These are phyloP conservation scores for Hymenoscyphus linearis DNA, from an alignment of 2,329 filamentous ascomycete species.

Conservation along the genomic window DNA sequence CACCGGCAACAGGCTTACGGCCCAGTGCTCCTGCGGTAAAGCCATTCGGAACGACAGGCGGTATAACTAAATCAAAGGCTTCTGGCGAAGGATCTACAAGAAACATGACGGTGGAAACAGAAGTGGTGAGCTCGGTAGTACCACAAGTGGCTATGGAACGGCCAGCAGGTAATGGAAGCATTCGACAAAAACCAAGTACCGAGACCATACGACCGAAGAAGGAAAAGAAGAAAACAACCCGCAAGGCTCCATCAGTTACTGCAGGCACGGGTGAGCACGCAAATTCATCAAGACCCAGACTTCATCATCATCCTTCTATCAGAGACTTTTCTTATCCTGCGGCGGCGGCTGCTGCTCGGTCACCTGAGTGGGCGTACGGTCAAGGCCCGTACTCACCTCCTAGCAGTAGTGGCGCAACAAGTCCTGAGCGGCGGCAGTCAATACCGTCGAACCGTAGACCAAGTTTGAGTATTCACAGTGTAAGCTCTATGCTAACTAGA, in stretches of 20 bases:
- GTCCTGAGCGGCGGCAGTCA: slow-evolving; percentile 24
- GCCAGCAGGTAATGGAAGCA: slow-evolving; percentile 63
- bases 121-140: slow-evolving; percentile 88
- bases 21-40: slow-evolving; percentile 54
- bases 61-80: slow-evolving; percentile 61
- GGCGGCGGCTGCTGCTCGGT: slow-evolving; percentile 11
- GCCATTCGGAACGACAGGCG: slow-evolving; percentile 55
- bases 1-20: slow-evolving; percentile 40
- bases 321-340: slow-evolving; percentile 18
- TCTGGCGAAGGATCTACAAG: slow-evolving; percentile 66
- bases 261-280: slow-evolving; percentile 65
- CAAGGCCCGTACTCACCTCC: slow-evolving; percentile 25
- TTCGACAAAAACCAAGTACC: slow-evolving; percentile 83
- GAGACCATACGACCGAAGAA: slow-evolving; percentile 95
- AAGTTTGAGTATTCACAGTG: slow-evolving; percentile 35
- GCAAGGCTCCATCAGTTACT: slow-evolving; percentile 69
- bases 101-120: slow-evolving; percentile 97
- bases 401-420: slow-evolving; percentile 22
- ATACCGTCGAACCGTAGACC: slow-evolving; percentile 32
- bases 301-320: slow-evolving; percentile 37
- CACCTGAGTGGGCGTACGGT: slow-evolving; percentile 21
- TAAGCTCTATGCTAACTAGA: slow-evolving; percentile 43
- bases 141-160: slow-evolving; percentile 76
- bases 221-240: slow-evolving; percentile 74
- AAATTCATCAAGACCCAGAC: slow-evolving; percentile 31